A percentile compares a stretch with the other conserved stretches of the same genome.
phyloP scores from a whole-genome alignment of 768 basidiomycete genomes.

The Phlebiopsis flavidoalba region DNA sequence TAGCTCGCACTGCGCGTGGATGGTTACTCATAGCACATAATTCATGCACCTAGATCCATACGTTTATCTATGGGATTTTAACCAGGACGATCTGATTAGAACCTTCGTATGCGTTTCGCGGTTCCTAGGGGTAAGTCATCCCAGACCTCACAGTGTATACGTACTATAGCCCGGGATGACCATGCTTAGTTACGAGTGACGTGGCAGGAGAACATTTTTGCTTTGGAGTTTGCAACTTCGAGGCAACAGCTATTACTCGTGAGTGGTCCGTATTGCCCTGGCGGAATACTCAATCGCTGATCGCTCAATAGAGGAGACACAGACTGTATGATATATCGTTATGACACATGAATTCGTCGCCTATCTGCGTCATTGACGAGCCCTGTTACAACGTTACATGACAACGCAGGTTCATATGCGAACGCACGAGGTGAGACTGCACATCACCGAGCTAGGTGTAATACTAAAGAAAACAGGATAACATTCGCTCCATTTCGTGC shows the following conservation, averaged over 20 bases:
- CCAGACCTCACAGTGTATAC: neutral
- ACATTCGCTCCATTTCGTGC: conserved; percentile 57
- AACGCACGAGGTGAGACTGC: conserved; percentile 19
- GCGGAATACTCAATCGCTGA: neutral
- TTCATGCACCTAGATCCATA: conserved; percentile 21
- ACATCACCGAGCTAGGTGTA: neutral
- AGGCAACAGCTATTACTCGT: conserved; percentile 66
- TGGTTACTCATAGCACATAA: neutral
- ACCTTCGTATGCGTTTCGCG: conserved; percentile 24
- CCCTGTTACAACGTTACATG: conserved; percentile 1
- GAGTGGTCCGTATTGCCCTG: conserved; percentile 25
- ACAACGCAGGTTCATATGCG: conserved; percentile 7
- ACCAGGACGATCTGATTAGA: conserved; percentile 24
- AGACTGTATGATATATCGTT: conserved; percentile 16
- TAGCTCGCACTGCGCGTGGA: neutral
- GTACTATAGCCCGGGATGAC: neutral
- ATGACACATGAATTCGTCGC: conserved; percentile 21
- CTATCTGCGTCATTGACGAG: neutral
- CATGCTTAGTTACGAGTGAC: neutral
- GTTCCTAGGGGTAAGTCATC: conserved; percentile 22
- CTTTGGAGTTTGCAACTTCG: conserved; percentile 62
- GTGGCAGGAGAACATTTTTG: conserved; percentile 64
- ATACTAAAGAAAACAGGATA: conserved; percentile 38
- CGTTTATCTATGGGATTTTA: conserved; percentile 32
- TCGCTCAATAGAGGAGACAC: conserved; percentile 19